phyloP scores from a whole-genome alignment of 148 eudicot genomes.

The Diospyros kaki region DNA sequence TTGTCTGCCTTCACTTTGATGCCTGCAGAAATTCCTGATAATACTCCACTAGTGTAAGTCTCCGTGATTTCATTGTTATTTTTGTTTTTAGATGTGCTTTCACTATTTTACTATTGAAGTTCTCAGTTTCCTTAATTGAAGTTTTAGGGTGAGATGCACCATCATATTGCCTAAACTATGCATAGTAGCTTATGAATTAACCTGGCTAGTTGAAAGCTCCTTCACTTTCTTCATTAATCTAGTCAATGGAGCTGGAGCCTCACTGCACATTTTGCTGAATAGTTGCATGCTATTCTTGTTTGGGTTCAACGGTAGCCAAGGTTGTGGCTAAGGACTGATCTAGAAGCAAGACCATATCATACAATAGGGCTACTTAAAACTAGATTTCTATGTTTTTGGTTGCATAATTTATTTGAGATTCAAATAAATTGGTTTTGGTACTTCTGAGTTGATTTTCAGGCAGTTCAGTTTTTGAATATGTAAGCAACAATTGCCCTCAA shows the following conservation, averaged over 20 bases:
- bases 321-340: background rate
- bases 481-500: background rate
- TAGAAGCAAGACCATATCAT: background rate
- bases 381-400: background rate
- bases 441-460: background rate
- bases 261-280: background rate
- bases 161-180: background rate
- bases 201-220: slow-evolving; percentile 8
- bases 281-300: background rate
- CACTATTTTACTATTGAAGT: background rate
- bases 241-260: background rate
- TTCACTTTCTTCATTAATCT: background rate
- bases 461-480: background rate
- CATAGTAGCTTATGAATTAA: background rate
- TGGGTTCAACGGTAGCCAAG: background rate
- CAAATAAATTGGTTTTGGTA: background rate
- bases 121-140: background rate
- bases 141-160: background rate
- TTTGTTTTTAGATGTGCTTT: background rate
- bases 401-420: background rate
- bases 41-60: slow-evolving; percentile 86
- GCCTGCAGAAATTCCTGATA: slow-evolving; percentile 99
- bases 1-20: slow-evolving; percentile 84
- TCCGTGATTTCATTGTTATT: background rate
- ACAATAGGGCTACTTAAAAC: background rate